phyloP scores from a whole-genome alignment of 805 yeast genomes.

The Diddensiella transvaalensis region DNA sequence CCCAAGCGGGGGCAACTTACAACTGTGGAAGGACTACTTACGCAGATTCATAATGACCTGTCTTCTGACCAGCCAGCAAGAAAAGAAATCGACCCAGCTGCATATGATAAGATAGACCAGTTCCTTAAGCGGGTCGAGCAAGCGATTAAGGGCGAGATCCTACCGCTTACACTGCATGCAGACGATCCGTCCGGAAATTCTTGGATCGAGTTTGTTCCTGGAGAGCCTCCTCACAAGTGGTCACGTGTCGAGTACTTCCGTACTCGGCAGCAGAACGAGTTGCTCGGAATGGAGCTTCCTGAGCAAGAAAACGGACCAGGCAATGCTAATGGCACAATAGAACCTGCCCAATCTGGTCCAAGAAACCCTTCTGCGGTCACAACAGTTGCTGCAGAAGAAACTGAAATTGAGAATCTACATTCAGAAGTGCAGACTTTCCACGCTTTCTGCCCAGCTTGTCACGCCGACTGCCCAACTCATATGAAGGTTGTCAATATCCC shows the following conservation, averaged over 20 bases:
- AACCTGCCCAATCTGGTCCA: conserved; percentile 33
- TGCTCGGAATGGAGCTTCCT: conserved; percentile 69
- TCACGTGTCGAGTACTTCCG: conserved; percentile 75
- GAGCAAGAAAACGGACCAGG: too few species aligned
- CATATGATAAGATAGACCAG: conserved; percentile 68
- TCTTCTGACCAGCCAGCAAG: conserved; percentile 78
- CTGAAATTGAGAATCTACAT: conserved; percentile 78
- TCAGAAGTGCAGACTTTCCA: conserved; percentile 91
- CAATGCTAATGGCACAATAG: conserved; percentile 54
- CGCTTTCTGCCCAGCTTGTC: conserved; percentile 91
- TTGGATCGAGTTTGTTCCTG: conserved; percentile 87
- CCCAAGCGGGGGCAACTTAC: conserved; percentile 92
- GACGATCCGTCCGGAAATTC: conserved; percentile 98
- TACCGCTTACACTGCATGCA: conserved; percentile 73
- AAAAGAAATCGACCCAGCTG: conserved; percentile 67
- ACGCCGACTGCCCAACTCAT: conserved; percentile 78
- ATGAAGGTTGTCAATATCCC: conserved; percentile 97
- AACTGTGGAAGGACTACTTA: conserved; percentile 82
- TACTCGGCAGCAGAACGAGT: conserved; percentile 83
- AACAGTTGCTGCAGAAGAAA: conserved; percentile 43
- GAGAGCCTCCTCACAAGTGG: conserved; percentile 89
- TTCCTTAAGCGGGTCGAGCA: conserved; percentile 58
- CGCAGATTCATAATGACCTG: conserved; percentile 80
- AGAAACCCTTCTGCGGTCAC: conserved; percentile 29
- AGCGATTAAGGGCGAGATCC: conserved; percentile 59